Base-by-base conservation (phyloP, 495 filamentous ascomycete genomes). In the Aspergillus coremiiformis region DNA sequence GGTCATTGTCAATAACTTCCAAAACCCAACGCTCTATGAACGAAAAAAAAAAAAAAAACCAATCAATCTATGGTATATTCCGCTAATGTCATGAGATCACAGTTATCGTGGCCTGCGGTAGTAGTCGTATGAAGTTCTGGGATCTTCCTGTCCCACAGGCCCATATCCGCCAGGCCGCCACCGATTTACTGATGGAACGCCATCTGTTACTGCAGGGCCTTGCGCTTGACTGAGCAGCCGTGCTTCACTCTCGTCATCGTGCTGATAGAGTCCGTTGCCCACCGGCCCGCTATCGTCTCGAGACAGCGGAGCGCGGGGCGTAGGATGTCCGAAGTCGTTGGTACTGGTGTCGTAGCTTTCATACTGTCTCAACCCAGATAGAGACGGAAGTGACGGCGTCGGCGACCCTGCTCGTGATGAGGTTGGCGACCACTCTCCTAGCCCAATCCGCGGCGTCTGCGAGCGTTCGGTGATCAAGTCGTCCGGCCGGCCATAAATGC, bases 401-500 rank as follows among this genome's bases (percentile, higher is more conserved):
- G 75, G 77, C 7, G 76, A 78, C 3, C 74, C 73, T 3, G 76
- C 73, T 12, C 76, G 71, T 0, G 74, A 78, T 9, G 60, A 73
- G 52, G 45, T 64, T 39, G 70, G 71, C 14, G 62, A 75, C 70
- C 61, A 70, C 39, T 69, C 71, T 54, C 71, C 68, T 35, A 77
- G 56, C 24, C 73, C 69, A 22, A 75, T 81, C 32, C 81, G 75
- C 0, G 85, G 84, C 0, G 87, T 89, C 8, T 81, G 80, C 0
- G 84, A 82, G 17, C 86, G 78, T 42, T 84, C 74, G 5, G 81
- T 73, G 44, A 83, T 73, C 27, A 80, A 59, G 56, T 90, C 85
- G n/a, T 79, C 75, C 2, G 79, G 74, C 17, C 76, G 78, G 29
- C 85, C 86, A 59, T 84, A 91, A 14, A 91, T 77, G 21, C 86